Evolutionary conservation across 169 alveolate genomes (phyloP).

Genomic region (Eimeria falciformis): DNA sequence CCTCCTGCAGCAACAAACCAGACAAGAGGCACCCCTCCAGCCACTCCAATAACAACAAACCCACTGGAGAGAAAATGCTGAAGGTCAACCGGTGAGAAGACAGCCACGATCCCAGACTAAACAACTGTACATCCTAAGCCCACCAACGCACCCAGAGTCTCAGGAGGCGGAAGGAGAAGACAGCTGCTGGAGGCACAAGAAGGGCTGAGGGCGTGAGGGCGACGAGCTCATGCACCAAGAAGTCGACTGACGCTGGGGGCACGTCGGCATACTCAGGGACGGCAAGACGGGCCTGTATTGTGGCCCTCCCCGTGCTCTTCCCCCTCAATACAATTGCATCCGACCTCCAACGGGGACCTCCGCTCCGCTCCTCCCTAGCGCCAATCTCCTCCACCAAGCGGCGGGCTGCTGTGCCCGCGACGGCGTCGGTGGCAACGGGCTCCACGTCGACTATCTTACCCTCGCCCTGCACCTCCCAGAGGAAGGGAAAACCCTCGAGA

Average conservation of each 20-base stretch:
- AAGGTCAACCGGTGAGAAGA: too few relatives aligned
- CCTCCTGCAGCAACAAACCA: constrained; percentile 59
- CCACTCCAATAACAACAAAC: not conserved
- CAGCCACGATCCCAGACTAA: too few relatives aligned
- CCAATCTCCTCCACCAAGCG: constrained; percentile 29
- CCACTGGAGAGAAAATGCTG: not conserved
- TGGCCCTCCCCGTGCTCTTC: constrained; percentile 41
- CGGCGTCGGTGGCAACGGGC: constrained; percentile 60
- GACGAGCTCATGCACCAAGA: constrained; percentile 52
- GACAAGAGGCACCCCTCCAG: not conserved
- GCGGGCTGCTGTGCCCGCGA: constrained; percentile 67
- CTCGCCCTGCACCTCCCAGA: constrained; percentile 62
- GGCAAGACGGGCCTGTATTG: constrained; percentile 18
- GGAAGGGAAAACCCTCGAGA: constrained; percentile 57
- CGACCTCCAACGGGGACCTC: constrained; percentile 9
- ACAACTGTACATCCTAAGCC: not conserved
- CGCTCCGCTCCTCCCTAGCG: constrained; percentile 1
- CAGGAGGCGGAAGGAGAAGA: not conserved
- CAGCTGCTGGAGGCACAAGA: constrained; percentile 64
- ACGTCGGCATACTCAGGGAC: not conserved
- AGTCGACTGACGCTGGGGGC: constrained; percentile 41
- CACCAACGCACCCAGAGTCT: constrained; percentile 51
- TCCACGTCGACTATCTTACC: constrained; percentile 20
- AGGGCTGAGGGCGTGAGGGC: constrained; percentile 32
- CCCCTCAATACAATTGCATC: constrained; percentile 65